A percentile compares a stretch with the other conserved stretches of the same genome.
These are phyloP conservation scores for Sequoiadendron giganteum DNA, from an alignment of 75 land plant species.

Conservation along the genomic window DNA sequence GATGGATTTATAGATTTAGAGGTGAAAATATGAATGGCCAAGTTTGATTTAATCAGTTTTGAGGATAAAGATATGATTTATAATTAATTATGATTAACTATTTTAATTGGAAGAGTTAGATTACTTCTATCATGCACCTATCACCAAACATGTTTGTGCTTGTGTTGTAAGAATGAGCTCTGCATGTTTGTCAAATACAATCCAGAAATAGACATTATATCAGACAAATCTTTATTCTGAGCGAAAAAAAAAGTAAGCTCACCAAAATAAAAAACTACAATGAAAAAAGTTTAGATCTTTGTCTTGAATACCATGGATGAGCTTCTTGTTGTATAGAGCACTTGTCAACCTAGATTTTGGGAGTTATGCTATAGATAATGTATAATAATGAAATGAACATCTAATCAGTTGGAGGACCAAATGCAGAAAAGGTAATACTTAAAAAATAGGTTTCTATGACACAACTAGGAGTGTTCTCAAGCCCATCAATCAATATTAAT, in stretches of 20 bases:
- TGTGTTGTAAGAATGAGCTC: not conserved
- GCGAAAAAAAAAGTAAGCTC: not conserved
- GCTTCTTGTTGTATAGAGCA: not conserved
- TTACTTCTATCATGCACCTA: not conserved
- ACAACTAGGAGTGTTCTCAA: not conserved
- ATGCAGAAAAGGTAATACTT: not conserved
- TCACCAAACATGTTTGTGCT: not conserved
- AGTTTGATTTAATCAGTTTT: too few relatives aligned
- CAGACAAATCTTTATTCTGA: too few relatives aligned
- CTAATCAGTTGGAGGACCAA: not conserved
- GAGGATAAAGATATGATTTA: too few relatives aligned
- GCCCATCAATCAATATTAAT: not conserved
- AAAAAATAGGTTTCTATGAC: not conserved
- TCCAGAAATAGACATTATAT: too few relatives aligned
- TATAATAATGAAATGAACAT: not conserved
- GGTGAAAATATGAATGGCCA: too few relatives aligned
- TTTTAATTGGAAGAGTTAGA: not conserved
- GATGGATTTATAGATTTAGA: too few relatives aligned
- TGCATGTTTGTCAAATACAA: not conserved
- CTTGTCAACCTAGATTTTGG: not conserved
- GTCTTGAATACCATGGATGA: not conserved
- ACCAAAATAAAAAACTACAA: too few relatives aligned
- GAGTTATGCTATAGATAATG: not conserved
- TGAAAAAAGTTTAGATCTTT: too few relatives aligned
- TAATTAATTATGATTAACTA: too few relatives aligned